Evolutionary conservation across 2,329 filamentous ascomycete species (phyloP).

Genomic region (Trichoderma atroviride): DNA sequence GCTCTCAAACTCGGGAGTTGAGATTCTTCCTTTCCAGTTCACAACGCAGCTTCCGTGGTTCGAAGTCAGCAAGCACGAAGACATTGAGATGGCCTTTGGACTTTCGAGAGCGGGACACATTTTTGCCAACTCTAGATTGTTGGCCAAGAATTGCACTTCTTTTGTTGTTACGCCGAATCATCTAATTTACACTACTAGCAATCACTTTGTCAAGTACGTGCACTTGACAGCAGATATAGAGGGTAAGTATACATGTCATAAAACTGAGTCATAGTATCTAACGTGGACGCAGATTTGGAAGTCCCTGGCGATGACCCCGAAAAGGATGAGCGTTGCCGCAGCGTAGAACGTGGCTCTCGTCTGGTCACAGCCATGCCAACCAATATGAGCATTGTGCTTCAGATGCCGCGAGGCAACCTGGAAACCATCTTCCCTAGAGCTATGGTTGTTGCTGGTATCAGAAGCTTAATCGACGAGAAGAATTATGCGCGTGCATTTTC

Average conservation of each 20-base stretch:
- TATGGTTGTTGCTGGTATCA: slow-evolving; percentile 87
- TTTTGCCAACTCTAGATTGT: slow-evolving; percentile 72
- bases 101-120: slow-evolving; percentile 76
- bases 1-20: slow-evolving; percentile 39
- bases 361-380: slow-evolving; percentile 89
- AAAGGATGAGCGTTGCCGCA: slow-evolving; percentile 87
- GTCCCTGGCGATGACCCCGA: slow-evolving; percentile 87
- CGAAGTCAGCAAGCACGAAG: slow-evolving; percentile 49
- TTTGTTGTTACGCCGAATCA: slow-evolving; percentile 81
- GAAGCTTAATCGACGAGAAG: slow-evolving; percentile 75
- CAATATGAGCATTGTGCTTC: slow-evolving; percentile 80
- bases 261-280: slow-evolving; percentile 25
- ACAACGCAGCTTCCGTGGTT: slow-evolving; percentile 56
- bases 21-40: slow-evolving; percentile 46
- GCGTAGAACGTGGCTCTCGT: slow-evolving; percentile 84
- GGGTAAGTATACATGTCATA: slow-evolving; percentile 49
- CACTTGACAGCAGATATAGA: slow-evolving; percentile 68
- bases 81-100: slow-evolving; percentile 56
- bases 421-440: slow-evolving; percentile 94
- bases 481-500: slow-evolving; percentile 84
- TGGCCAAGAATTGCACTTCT: slow-evolving; percentile 89
- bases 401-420: slow-evolving; percentile 94
- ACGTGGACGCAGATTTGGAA: slow-evolving; percentile 65
- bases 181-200: slow-evolving; percentile 88
- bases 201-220: slow-evolving; percentile 91